phyloP scores from a whole-genome alignment of 2,329 filamentous ascomycete species.

The Gyromitra esculenta region DNA sequence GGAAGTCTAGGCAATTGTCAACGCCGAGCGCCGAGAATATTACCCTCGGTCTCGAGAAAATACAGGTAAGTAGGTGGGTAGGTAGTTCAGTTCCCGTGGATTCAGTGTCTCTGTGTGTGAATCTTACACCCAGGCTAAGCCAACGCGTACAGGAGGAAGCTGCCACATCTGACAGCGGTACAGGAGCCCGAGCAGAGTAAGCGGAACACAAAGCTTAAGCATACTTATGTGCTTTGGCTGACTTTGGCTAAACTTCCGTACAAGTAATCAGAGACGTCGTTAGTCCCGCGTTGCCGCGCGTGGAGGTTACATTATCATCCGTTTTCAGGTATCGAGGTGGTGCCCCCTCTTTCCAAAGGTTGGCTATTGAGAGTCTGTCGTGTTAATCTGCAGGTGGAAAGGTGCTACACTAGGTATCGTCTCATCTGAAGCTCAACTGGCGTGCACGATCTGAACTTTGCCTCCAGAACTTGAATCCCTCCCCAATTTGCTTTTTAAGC shows the following conservation, averaged over 20 bases:
- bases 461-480: not conserved
- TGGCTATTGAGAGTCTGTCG: not conserved
- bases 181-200: constrained; percentile 1
- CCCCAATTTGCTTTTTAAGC: not conserved
- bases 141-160: not conserved
- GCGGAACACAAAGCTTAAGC: constrained; percentile 5
- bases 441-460: not conserved
- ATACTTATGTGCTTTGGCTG: not conserved
- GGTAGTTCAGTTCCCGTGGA: not conserved
- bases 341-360: constrained; percentile 1
- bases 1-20: no score
- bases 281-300: not conserved
- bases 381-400: not conserved
- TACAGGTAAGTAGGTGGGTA: no score
- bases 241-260: not conserved
- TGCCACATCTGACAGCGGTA: constrained; percentile 18
- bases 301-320: no score
- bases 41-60: no score
- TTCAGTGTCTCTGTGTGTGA: not conserved
- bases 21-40: no score
- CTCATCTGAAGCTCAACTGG: not conserved
- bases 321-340: not conserved
- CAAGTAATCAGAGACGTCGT: not conserved
- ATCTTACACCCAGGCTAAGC: not conserved
- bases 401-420: not conserved